Evolutionary conservation across 805 yeast genomes (phyloP).

Genomic region (Teunomyces gatunensis): DNA sequence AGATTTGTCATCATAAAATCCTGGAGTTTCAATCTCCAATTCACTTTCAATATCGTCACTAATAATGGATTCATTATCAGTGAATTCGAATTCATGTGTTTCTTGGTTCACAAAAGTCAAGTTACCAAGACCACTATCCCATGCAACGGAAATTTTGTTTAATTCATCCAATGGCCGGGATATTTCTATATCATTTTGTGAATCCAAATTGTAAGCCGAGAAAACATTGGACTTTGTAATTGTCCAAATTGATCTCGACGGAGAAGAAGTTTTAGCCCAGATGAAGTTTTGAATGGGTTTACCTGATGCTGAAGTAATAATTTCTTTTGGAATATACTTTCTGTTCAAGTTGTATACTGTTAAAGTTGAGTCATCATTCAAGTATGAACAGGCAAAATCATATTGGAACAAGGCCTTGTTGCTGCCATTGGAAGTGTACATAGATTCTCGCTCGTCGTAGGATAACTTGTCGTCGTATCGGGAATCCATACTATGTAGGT

Average conservation of each 20-base stretch:
- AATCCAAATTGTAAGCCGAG: slow-evolving; percentile 32
- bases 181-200: slow-evolving; percentile 18
- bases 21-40: not conserved
- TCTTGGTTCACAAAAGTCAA: slow-evolving; percentile 54
- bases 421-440: slow-evolving; percentile 18
- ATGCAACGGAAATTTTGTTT: slow-evolving; percentile 49
- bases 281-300: slow-evolving; percentile 42
- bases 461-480: slow-evolving; percentile 20
- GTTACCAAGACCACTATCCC: slow-evolving; percentile 53
- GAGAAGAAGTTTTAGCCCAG: slow-evolving; percentile 32
- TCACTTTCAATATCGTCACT: slow-evolving; percentile 12
- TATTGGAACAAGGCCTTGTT: slow-evolving; percentile 45
- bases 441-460: slow-evolving; percentile 16
- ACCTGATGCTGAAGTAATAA: slow-evolving; percentile 49
- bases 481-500: slow-evolving; percentile 9
- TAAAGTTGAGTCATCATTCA: slow-evolving; percentile 69
- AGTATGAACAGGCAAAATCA: slow-evolving; percentile 69
- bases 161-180: slow-evolving; percentile 48
- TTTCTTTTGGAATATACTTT: slow-evolving; percentile 71
- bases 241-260: slow-evolving; percentile 35
- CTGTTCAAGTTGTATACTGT: slow-evolving; percentile 69
- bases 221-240: slow-evolving; percentile 39
- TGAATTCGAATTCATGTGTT: slow-evolving; percentile 37
- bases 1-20: slow-evolving; percentile 1
- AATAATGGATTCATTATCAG: slow-evolving; percentile 9